A percentile compares a stretch with the other conserved stretches of the same genome.
These are phyloP conservation scores for Hypoxylon sp. DNA, from an alignment of 2,329 filamentous ascomycete genomes.

Conservation along the genomic window DNA sequence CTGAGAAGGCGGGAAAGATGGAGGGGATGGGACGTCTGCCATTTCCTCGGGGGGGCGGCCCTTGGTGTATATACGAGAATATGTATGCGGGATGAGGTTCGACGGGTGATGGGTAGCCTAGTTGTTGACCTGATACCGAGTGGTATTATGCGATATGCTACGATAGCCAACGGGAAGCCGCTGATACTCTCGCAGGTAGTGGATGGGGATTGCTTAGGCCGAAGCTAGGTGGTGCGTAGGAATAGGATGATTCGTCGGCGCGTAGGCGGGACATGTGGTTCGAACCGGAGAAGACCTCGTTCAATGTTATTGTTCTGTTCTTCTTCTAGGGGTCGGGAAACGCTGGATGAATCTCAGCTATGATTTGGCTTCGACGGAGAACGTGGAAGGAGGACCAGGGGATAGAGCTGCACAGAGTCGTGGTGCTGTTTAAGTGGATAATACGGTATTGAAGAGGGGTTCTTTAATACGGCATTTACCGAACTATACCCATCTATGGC, in stretches of 20 bases:
- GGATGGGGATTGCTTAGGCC: constrained; percentile 25
- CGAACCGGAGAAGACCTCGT: constrained; percentile 32
- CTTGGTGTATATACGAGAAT: constrained; percentile 31
- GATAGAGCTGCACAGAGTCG: constrained; percentile 49
- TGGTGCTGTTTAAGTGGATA: constrained; percentile 51
- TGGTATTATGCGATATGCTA: constrained; percentile 29
- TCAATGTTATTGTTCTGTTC: constrained; percentile 27
- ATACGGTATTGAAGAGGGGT: constrained; percentile 22
- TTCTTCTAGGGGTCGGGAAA: constrained; percentile 4
- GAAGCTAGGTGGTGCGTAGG: constrained; percentile 19
- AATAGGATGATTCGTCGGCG: constrained; percentile 35
- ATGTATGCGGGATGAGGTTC: constrained; percentile 19
- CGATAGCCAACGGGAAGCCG: constrained; percentile 29
- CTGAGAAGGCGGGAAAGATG: constrained; percentile 38
- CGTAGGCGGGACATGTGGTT: constrained; percentile 41
- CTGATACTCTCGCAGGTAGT: constrained; percentile 18
- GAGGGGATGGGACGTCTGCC: constrained; percentile 36
- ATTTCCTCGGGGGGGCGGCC: constrained; percentile 32
- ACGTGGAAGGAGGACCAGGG: constrained; percentile 30
- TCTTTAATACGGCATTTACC: constrained; percentile 18
- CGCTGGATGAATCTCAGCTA: constrained; percentile 14
- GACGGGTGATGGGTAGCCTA: constrained; percentile 14
- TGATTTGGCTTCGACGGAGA: constrained; percentile 35
- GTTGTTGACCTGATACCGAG: constrained; percentile 24
- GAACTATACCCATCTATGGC: constrained; percentile 1